Percentiles rank a stretch among this genome's conserved stretches.
phyloP scores from a whole-genome alignment of 1,139 yeast species.

The Diutina rugosa region DNA sequence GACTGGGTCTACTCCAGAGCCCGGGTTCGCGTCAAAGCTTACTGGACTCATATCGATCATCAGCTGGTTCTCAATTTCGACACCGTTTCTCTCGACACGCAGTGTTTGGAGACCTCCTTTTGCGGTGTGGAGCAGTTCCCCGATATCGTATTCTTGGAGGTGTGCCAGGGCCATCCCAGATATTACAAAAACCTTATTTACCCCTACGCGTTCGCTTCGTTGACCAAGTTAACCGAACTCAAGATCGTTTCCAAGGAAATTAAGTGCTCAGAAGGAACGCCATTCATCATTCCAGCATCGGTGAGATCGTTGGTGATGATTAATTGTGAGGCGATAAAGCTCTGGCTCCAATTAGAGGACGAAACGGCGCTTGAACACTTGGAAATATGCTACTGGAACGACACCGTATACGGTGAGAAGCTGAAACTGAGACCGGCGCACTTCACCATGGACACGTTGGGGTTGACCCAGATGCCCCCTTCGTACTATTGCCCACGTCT shows the following conservation, averaged over 20 bases:
- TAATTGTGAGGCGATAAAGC: background rate
- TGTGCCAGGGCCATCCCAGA: too few relatives aligned
- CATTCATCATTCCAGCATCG: background rate
- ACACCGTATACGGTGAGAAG: background rate
- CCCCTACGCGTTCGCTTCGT: background rate
- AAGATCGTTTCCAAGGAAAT: too few relatives aligned
- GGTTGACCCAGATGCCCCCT: background rate
- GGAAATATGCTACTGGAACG: background rate
- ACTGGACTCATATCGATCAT: too few relatives aligned
- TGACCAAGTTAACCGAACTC: background rate
- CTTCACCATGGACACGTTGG: background rate
- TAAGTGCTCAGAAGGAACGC: background rate
- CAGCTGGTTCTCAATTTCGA: too few relatives aligned
- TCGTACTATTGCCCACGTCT: background rate
- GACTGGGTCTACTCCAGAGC: too few relatives aligned
- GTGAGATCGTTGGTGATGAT: background rate
- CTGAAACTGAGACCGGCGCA: background rate
- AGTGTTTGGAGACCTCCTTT: too few relatives aligned
- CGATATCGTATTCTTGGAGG: too few relatives aligned
- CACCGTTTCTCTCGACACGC: too few relatives aligned
- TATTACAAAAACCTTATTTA: too few relatives aligned
- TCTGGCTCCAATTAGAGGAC: background rate
- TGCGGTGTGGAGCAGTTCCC: too few relatives aligned
- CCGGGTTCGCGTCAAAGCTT: too few relatives aligned
- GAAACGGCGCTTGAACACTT: background rate